phyloP scores from a whole-genome alignment of 2,329 filamentous ascomycete genomes.

The Venturiaceae sp. region DNA sequence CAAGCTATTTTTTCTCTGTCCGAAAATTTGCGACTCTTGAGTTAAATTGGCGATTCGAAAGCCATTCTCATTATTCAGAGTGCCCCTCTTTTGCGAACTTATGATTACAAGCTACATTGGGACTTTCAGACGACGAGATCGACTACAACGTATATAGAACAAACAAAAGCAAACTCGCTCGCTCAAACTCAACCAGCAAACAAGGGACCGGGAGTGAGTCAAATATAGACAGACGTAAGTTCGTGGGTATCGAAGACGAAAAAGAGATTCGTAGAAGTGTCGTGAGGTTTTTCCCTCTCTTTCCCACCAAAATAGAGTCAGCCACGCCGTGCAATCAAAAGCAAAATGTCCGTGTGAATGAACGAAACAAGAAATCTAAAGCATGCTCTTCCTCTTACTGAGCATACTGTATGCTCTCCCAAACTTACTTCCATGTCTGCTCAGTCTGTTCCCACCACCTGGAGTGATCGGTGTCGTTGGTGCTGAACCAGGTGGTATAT shows the following conservation, averaged over 20 bases:
- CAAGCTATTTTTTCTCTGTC: too few relatives aligned
- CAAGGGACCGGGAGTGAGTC: background rate
- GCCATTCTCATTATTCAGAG: too few relatives aligned
- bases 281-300: background rate
- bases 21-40: too few relatives aligned
- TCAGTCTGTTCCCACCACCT: constrained; percentile 12
- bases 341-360: background rate
- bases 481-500: constrained; percentile 5
- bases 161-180: background rate
- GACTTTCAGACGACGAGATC: too few relatives aligned
- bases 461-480: background rate
- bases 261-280: background rate
- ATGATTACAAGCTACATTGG: background rate
- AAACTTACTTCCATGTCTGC: constrained; percentile 24
- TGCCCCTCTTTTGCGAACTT: too few relatives aligned
- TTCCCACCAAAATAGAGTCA: background rate
- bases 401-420: constrained; percentile 24
- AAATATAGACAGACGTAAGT: background rate
- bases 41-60: too few relatives aligned
- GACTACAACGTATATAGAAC: too few relatives aligned
- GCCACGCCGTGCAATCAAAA: background rate
- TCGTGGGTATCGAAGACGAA: background rate
- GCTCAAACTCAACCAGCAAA: background rate
- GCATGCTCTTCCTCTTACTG: constrained; percentile 25
- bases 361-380: constrained; percentile 14